A percentile compares a stretch with the other conserved stretches of the same genome.
phyloP scores from a whole-genome alignment of 2,329 filamentous ascomycete species.

The Biscogniauxia mediterranea region DNA sequence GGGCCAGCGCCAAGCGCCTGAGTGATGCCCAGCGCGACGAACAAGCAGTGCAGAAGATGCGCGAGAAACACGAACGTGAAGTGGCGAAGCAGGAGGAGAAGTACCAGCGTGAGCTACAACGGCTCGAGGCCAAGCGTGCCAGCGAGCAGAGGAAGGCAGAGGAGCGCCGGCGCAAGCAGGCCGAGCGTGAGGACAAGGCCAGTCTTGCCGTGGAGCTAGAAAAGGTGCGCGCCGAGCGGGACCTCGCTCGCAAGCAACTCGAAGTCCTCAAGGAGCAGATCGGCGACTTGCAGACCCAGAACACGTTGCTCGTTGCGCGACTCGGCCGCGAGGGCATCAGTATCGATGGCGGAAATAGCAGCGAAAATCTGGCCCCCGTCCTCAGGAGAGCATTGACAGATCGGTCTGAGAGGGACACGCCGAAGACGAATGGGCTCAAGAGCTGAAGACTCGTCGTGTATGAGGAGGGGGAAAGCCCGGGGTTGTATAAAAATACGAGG shows the following conservation, averaged over 20 bases:
- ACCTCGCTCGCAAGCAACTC: constrained; percentile 51
- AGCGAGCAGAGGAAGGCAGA: constrained; percentile 62
- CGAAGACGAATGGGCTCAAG: background rate
- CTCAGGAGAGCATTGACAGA: constrained; percentile 15
- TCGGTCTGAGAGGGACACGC: background rate
- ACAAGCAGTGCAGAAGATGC: constrained; percentile 52
- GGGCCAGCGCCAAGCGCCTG: constrained; percentile 35
- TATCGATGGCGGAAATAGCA: constrained; percentile 4
- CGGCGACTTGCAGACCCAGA: constrained; percentile 58
- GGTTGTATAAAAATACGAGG: too few relatives aligned
- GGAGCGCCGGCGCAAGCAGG: constrained; percentile 47
- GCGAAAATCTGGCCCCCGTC: background rate
- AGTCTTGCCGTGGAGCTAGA: constrained; percentile 54
- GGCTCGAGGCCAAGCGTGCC: constrained; percentile 62
- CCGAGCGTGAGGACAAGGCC: constrained; percentile 52
- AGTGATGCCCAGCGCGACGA: constrained; percentile 43
- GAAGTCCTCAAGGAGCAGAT: constrained; percentile 55
- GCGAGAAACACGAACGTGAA: constrained; percentile 63
- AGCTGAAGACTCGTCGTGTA: background rate
- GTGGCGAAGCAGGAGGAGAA: constrained; percentile 66
- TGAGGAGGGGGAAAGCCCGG: too few relatives aligned
- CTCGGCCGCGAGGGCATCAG: constrained; percentile 44
- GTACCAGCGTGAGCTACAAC: constrained; percentile 61
- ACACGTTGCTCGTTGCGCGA: constrained; percentile 55
- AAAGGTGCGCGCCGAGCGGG: constrained; percentile 47